Base-by-base conservation (phyloP, 108 stramenopile genomes). In the Nitzschia sp. region DNA sequence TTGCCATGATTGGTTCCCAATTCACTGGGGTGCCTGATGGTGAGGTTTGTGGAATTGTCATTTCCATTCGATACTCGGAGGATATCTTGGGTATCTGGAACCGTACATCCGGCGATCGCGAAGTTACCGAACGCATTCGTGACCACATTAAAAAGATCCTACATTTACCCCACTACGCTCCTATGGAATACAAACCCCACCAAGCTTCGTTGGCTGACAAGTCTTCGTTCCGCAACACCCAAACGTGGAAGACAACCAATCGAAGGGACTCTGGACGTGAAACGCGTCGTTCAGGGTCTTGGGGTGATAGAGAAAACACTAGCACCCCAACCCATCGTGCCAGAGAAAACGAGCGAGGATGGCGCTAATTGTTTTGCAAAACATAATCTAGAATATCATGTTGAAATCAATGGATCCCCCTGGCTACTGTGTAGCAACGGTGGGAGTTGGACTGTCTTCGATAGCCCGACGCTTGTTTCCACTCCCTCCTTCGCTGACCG, bases 11-110 rank as follows among this genome's bases (percentile, higher is more conserved):
- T 60, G 98, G 98, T 38, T 91, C 92, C 15, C 95, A 96, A 60
- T 96, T 98, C 68, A 68, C 76, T 10, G 83, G 81, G 19, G 60
- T 87, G 11, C 84, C 89, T 41, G 85, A 88, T 12, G 87, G 86
- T 34, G 98, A 97, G 64, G 84, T 98, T 63, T 95, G 94, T 72
- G 97, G 97, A 10, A 83, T 88, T 9, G 97, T 98, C 38, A 69
- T 98, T 8, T 91, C 89, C 40, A 86, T 96, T 50, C 93, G 96
- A 15, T 85, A 89, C 67, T 72, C 79, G 58, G 97, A 98, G 82
- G 97, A 98, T 77, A 92, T 97, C 69, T 74, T 98, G 44, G 88
- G 92, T 52, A 79, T 98, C 12, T 98, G 97, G 97, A 98, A 95
- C 70, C 71, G 72, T 20, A 89, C 83, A 25, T 79, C 94, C 48